Evolutionary conservation across 208 protist genomes (phyloP), one percentile per base, ranked within the genome.

Genomic region (Leptomonas seymouri): DNA sequence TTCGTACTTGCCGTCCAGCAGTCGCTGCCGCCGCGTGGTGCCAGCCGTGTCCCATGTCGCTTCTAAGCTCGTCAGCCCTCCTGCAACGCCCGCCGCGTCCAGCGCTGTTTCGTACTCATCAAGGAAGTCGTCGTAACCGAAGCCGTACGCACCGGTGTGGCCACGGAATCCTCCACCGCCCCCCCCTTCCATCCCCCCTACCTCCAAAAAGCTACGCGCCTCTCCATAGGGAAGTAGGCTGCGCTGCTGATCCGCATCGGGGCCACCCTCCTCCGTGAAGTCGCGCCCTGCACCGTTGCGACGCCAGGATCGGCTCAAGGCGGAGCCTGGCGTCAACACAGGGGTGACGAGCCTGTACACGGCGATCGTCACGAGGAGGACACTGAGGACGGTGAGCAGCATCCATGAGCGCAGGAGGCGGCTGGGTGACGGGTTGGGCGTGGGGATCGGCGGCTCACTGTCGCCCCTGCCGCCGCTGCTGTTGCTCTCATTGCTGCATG

Each of bases 1-100:
- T 3, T 77, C 71, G 61, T 91, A 91, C 65, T 71, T 71, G 53
- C 65, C 65, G 8, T 71, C 65, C 18, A 71, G 46, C 44, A 71
- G 45, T 3, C 45, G 53, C 14, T 45, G 65, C 20, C 46, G 64
- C 15, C 27, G 44, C 44, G 55, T 55, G 8, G 54, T 42, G 42
- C 42, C 63, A 8, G 31, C 14, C 15, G 39, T 21, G 23, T 58
- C 63, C 51, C 63, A 68, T 27, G 12, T 30, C 20, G 51, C 51
- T 16, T 36, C 51, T 4, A 67, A 21, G 11, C 36, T 44, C 46
- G 49, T 42, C 11, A 57, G 21, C 6, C 23, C 49, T 0, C 48
- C 27, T 25, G 27, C 41, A 0, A 68, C 41, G 2, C 63, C 49
- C 2, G 65, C 53, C 30, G 55, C 65, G 20, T 16, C 44, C 56